Evolutionary conservation across 208 protist species (phyloP).

Genomic region (Crithidia sp.): DNA sequence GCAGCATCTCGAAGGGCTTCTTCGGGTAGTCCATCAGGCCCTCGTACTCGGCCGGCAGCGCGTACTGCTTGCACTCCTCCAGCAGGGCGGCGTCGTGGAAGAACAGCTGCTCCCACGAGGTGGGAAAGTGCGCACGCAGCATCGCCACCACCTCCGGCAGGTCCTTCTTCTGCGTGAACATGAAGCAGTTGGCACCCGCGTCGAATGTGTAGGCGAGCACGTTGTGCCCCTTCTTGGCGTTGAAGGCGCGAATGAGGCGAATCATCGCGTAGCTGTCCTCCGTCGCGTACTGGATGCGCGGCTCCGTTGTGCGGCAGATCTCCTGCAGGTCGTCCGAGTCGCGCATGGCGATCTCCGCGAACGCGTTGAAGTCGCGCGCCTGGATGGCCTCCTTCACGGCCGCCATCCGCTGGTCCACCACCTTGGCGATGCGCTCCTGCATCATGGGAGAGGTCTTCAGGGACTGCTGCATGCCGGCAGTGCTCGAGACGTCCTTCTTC

Average conservation of each 20-base stretch:
- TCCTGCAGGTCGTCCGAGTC: conserved; percentile 99
- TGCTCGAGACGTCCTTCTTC: conserved; percentile 96
- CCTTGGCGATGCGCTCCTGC: conserved; percentile 71
- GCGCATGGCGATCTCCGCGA: conserved; percentile 93
- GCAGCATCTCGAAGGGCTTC: conserved; percentile 84
- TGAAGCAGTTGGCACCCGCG: conserved; percentile 98
- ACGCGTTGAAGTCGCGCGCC: conserved; percentile 93
- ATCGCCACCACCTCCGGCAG: conserved; percentile 88
- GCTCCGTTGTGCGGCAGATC: conserved; percentile 96
- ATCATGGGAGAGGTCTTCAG: conserved; percentile 94
- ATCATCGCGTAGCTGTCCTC: conserved; percentile 97
- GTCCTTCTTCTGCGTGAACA: conserved; percentile 94
- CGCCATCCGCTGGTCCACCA: conserved; percentile 93
- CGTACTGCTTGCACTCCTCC: conserved; percentile 44
- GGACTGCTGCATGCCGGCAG: conserved; percentile 97
- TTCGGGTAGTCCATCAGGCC: conserved; percentile 84
- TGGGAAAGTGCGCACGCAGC: conserved; percentile 93
- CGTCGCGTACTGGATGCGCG: conserved; percentile 98
- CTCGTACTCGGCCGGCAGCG: conserved; percentile 34
- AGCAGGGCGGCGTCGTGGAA: conserved; percentile 70
- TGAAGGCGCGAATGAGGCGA: conserved; percentile 92
- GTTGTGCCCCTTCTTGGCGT: conserved; percentile 74
- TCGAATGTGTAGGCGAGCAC: conserved; percentile 99
- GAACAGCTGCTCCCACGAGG: conserved; percentile 62
- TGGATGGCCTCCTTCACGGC: conserved; percentile 93